Evolutionary conservation across 805 yeast genomes (phyloP).

Genomic region (Candida gorgasii): DNA sequence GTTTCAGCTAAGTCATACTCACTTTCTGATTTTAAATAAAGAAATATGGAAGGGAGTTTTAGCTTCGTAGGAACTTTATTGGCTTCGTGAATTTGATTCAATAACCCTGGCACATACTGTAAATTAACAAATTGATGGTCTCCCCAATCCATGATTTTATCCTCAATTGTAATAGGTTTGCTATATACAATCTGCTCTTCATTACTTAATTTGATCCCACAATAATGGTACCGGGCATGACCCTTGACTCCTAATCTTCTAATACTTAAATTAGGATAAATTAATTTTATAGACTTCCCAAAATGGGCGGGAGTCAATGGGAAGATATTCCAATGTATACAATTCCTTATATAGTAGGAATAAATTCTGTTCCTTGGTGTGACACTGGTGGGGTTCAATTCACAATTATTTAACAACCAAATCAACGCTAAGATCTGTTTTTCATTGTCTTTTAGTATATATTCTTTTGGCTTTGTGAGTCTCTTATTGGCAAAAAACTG

Average conservation of each 20-base stretch:
- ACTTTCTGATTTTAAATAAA: conserved; percentile 43
- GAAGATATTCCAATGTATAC: conserved; percentile 43
- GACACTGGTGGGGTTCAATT: conserved; percentile 43
- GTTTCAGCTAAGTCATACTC: conserved; percentile 64
- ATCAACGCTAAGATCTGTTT: conserved; percentile 81
- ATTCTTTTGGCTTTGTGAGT: conserved; percentile 10
- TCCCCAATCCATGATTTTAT: neutral
- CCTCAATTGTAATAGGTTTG: neutral
- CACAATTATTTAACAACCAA: conserved; percentile 73
- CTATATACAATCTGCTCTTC: conserved; percentile 6
- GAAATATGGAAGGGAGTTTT: conserved; percentile 40
- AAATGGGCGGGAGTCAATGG: conserved; percentile 77
- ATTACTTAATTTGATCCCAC: conserved; percentile 53
- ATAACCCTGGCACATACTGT: conserved; percentile 32
- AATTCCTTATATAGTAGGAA: conserved; percentile 41
- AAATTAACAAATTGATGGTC: neutral
- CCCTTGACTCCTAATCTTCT: conserved; percentile 82
- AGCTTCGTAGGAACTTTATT: conserved; percentile 15
- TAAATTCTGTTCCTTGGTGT: conserved; percentile 45
- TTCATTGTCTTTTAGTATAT: conserved; percentile 50
- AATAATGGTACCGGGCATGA: conserved; percentile 81
- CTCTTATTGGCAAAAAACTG: neutral
- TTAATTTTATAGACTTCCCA: conserved; percentile 68
- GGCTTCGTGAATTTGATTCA: conserved; percentile 21
- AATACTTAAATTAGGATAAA: conserved; percentile 68